Evolutionary conservation across 805 yeast genomes (phyloP), one percentile per base, ranked within the genome.

Genomic region (Wickerhamomyces pijperi): DNA sequence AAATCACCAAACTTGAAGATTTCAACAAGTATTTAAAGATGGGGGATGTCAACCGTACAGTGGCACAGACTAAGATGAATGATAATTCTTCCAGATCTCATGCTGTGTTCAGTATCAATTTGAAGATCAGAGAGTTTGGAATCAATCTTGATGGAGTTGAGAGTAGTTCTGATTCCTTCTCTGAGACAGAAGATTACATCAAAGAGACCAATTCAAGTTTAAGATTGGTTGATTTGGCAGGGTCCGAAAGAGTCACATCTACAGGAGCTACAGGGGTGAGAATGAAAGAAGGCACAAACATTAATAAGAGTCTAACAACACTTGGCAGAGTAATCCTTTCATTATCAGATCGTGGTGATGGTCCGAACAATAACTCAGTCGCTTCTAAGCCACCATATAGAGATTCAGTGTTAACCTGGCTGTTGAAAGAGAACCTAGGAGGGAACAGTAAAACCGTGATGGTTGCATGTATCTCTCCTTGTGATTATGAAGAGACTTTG

Each of bases 401-500:
- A 45, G 94, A 84, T 47, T 82, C 94, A 0, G 65, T 70, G 0
- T 60, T 84, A 39, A 84, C 94, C 0, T 80, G 88, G 74, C 60
- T 84, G 2, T 62, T 84, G 45, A 78, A 78, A 50, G 90, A 82
- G 47, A 76, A 75, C 42, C 60, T 85, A 29, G 86, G 92, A 2
- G 95, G 95, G 1, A 82, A 82, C 51, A 79, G 92, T n/a, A 82
- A 81, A 51, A 87, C 94, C 0, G 79, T 80, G 2, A 76, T 86
- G 82, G 71, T 86, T n/a, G 92, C 92, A 17, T 85, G 94, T 54
- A 67, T 86, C 0, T 77, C 94, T 0, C 94, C 94, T 0, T 66
- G 75, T 15, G 90, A 82, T 49, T 79, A 74, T 55, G 88, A 82
- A 17, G 94, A 84, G 50, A 77, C 86, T 0, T 55, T 77, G 47